phyloP scores from a whole-genome alignment of 163 green algal species.

The Prototheca wickerhamii region DNA sequence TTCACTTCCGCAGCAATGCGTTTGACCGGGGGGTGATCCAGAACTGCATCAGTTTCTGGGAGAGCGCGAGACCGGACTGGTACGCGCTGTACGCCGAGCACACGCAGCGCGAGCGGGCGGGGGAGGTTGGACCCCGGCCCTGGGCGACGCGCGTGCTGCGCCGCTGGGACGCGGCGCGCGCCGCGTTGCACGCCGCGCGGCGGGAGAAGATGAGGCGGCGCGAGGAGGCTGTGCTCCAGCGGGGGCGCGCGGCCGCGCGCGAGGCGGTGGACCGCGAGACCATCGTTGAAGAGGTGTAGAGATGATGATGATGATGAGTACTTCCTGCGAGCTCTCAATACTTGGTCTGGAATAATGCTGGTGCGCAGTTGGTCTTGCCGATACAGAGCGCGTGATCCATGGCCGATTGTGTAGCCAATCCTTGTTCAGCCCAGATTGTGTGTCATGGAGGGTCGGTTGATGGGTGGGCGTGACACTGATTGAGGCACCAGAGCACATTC shows the following conservation, averaged over 20 bases:
- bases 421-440: no score
- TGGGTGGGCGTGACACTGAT: no score
- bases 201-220: conserved; percentile 4
- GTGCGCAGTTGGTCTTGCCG: no score
- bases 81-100: conserved; percentile 29
- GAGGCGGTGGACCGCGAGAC: neutral
- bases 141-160: conserved; percentile 10
- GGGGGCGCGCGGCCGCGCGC: no score
- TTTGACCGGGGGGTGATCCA: conserved; percentile 44
- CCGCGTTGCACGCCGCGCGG: conserved; percentile 9
- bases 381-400: no score
- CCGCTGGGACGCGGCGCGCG: conserved; percentile 5
- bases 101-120: neutral
- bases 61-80: conserved; percentile 31
- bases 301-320: neutral
- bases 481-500: no score
- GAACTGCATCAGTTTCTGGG: conserved; percentile 57
- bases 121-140: neutral
- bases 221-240: conserved; percentile 26
- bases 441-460: no score
- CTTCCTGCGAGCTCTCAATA: no score
- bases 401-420: no score
- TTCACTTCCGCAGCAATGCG: conserved; percentile 31
- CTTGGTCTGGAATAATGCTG: no score
- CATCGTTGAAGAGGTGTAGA: neutral